phyloP scores from a whole-genome alignment of 2,329 filamentous ascomycete species.

The Alternaria sp. region DNA sequence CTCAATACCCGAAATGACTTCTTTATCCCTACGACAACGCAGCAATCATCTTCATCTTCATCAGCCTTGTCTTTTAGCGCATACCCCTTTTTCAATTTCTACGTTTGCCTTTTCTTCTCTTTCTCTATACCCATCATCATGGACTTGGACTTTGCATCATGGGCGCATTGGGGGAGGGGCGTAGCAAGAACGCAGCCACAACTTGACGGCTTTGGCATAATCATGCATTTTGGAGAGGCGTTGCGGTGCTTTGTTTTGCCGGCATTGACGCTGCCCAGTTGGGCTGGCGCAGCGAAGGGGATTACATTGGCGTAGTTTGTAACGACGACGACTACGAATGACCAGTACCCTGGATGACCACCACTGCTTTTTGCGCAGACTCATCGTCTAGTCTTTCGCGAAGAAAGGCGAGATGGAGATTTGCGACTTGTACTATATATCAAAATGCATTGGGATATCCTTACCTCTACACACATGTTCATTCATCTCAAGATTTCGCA shows the following conservation, averaged over 20 bases:
- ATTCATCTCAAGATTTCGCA: background rate
- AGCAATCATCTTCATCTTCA: background rate
- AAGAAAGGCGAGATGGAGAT: background rate
- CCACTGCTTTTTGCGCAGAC: background rate
- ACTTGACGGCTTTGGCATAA: background rate
- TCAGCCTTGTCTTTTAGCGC: slow-evolving; percentile 2
- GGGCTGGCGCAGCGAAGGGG: background rate
- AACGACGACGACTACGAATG: background rate
- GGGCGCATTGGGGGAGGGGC: background rate
- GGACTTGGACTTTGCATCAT: background rate
- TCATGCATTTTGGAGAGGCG: background rate
- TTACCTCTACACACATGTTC: background rate
- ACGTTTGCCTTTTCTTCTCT: background rate
- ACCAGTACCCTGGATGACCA: background rate
- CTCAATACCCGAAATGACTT: background rate
- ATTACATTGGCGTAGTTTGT: background rate
- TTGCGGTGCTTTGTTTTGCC: background rate
- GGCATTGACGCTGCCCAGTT: background rate
- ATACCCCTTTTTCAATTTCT: background rate
- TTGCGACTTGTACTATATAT: background rate
- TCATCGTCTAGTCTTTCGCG: background rate
- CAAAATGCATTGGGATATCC: background rate
- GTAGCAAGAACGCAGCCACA: background rate
- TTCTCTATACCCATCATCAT: slow-evolving; percentile 3
- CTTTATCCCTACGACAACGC: background rate